Conservation (phyloP, 208 protist species). For the Leishmania tarentolae region DNA sequence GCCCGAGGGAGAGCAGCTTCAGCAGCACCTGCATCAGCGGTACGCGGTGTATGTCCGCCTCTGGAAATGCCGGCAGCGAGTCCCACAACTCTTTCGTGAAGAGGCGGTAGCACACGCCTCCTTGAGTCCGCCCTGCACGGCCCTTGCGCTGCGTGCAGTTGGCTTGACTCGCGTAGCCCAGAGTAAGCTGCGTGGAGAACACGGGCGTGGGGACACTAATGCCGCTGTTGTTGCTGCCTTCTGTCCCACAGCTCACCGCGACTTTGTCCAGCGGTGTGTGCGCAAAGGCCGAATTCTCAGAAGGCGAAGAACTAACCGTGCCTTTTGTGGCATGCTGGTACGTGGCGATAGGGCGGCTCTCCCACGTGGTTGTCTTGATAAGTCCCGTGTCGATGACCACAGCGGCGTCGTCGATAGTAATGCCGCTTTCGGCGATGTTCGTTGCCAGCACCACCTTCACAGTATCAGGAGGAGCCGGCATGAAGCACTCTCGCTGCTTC, state of each 20-base stretch:
- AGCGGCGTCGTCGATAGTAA: constrained; percentile 96
- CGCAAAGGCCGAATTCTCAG: constrained; percentile 1
- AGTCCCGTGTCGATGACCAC: constrained; percentile 96
- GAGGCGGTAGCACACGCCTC: constrained; percentile 98
- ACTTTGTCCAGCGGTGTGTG: constrained; percentile 5
- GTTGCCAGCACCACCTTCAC: constrained; percentile 97
- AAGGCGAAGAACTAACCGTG: background rate
- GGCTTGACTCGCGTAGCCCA: constrained; percentile 92
- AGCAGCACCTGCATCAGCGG: constrained; percentile 94
- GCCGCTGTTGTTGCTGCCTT: background rate
- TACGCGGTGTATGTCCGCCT: constrained; percentile 94
- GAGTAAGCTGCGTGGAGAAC: constrained; percentile 72
- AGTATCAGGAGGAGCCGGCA: constrained; percentile 61
- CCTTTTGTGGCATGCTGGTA: background rate
- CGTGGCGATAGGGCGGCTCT: constrained; percentile 5
- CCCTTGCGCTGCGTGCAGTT: constrained; percentile 98
- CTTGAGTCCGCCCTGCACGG: constrained; percentile 97
- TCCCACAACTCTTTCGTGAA: constrained; percentile 87
- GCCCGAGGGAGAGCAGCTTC: constrained; percentile 75
- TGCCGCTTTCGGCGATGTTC: constrained; percentile 97
- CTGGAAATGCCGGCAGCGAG: constrained; percentile 66
- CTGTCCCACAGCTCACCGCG: background rate
- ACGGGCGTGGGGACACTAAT: constrained; percentile 11
- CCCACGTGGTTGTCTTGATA: constrained; percentile 91
- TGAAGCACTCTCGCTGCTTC: constrained; percentile 92